These are phyloP conservation scores for Citrus trifoliata DNA, from an alignment of 345 rosid species.

Conservation along the genomic window DNA sequence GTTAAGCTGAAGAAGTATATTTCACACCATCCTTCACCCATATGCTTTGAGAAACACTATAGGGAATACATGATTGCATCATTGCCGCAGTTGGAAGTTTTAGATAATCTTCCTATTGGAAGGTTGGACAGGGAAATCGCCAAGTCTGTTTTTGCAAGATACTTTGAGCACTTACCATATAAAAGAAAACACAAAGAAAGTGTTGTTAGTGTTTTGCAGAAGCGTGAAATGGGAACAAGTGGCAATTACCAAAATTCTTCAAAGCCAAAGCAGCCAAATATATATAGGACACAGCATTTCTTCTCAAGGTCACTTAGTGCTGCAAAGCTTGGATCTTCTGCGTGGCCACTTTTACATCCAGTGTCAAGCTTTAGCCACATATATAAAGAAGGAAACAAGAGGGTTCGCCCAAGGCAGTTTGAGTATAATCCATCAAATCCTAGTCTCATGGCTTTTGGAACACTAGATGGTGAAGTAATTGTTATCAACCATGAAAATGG, in stretches of 20 bases:
- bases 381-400: slow-evolving; percentile 33
- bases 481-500: slow-evolving; percentile 53
- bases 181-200: slow-evolving; percentile 36
- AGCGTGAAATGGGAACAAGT: slow-evolving; percentile 41
- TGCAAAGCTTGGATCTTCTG: slow-evolving; percentile 41
- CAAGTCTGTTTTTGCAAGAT: slow-evolving; percentile 25
- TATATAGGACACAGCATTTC: slow-evolving; percentile 24
- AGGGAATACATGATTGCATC: slow-evolving; percentile 45
- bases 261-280: slow-evolving; percentile 26
- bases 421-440: slow-evolving; percentile 52
- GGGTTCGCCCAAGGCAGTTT: slow-evolving; percentile 55
- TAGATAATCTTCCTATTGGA: slow-evolving; percentile 41
- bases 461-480: slow-evolving; percentile 52
- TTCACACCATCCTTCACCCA: slow-evolving; percentile 47
- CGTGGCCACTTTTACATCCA: slow-evolving; percentile 42
- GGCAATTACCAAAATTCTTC: slow-evolving; percentile 26
- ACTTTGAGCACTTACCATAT: slow-evolving; percentile 46
- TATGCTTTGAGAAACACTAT: slow-evolving; percentile 57
- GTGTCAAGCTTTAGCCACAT: slow-evolving; percentile 27
- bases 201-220: slow-evolving; percentile 32
- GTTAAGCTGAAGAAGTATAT: slow-evolving; percentile 23
- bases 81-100: slow-evolving; percentile 40
- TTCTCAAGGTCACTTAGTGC: slow-evolving; percentile 49
- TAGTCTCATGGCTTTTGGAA: slow-evolving; percentile 55
- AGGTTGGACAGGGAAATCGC: slow-evolving; percentile 39